Conservation (phyloP, 768 basidiomycete species). For the Lentinula raphanica region DNA sequence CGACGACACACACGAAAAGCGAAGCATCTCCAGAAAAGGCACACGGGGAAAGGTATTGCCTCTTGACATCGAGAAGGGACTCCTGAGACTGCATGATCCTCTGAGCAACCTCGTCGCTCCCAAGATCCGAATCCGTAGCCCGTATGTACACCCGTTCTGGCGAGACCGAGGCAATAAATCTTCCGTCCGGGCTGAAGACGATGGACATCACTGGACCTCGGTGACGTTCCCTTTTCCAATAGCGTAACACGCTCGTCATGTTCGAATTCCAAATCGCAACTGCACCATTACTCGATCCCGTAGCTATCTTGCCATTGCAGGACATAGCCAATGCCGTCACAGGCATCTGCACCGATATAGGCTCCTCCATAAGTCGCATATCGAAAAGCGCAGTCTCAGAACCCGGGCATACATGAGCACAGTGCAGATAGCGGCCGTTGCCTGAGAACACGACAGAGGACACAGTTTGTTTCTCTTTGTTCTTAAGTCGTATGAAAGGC, state of each 20-base stretch:
- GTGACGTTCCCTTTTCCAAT: constrained; percentile 1
- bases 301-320: background rate
- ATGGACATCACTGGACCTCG: background rate
- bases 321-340: constrained; percentile 1
- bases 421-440: background rate
- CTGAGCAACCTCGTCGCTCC: background rate
- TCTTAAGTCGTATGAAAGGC: background rate
- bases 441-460: background rate
- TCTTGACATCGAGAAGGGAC: background rate
- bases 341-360: background rate
- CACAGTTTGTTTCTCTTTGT: background rate
- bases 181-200: background rate
- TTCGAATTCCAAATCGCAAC: constrained; percentile 3
- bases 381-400: background rate
- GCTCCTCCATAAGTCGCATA: background rate
- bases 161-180: constrained; percentile 1
- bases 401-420: background rate
- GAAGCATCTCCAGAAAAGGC: background rate
- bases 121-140: background rate
- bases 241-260: background rate
- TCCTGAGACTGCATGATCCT: background rate
- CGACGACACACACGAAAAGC: background rate
- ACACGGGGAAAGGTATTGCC: background rate
- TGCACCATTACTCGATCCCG: background rate
- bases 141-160: background rate